Percentiles rank a stretch among this genome's conserved stretches.
Evolutionary conservation across 2,329 filamentous ascomycete species (phyloP).

Genomic region (Aureobasidium sp.): DNA sequence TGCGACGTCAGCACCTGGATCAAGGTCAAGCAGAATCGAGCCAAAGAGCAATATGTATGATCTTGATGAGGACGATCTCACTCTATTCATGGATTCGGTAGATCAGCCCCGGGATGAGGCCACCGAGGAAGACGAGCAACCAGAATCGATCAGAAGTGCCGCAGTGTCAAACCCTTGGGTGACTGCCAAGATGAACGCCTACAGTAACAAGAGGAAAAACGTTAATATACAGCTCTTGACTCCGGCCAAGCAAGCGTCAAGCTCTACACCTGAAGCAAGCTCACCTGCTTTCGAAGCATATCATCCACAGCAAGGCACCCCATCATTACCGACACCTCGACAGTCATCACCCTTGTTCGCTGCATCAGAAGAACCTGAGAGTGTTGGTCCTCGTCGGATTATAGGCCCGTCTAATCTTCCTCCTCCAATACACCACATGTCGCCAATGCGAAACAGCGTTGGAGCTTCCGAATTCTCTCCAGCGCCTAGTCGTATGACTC

Average conservation of each 20-base stretch:
- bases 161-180: constrained; percentile 42
- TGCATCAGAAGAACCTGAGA: not conserved
- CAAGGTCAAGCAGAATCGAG: not conserved
- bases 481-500: not conserved
- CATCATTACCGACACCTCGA: constrained; percentile 23
- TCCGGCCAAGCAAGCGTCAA: constrained; percentile 1
- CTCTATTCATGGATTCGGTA: constrained; percentile 12
- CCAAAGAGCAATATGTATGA: constrained; percentile 28
- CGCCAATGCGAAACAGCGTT: not conserved
- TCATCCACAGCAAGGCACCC: not conserved
- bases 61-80: constrained; percentile 28
- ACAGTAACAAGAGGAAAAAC: constrained; percentile 18
- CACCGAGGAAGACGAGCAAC: constrained; percentile 25
- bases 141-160: constrained; percentile 25
- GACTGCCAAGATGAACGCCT: constrained; percentile 39
- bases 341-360: constrained; percentile 23
- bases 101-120: constrained; percentile 14
- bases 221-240: constrained; percentile 12
- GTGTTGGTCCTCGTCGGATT: not conserved
- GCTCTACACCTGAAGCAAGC: not conserved
- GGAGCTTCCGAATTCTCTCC: not conserved
- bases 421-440: not conserved
- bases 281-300: constrained; percentile 1
- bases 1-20: not conserved
- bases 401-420: constrained; percentile 4